A percentile compares a stretch with the other conserved stretches of the same genome.
phyloP scores from a whole-genome alignment of 768 basidiomycete genomes.

The Hypholoma fasciculare region DNA sequence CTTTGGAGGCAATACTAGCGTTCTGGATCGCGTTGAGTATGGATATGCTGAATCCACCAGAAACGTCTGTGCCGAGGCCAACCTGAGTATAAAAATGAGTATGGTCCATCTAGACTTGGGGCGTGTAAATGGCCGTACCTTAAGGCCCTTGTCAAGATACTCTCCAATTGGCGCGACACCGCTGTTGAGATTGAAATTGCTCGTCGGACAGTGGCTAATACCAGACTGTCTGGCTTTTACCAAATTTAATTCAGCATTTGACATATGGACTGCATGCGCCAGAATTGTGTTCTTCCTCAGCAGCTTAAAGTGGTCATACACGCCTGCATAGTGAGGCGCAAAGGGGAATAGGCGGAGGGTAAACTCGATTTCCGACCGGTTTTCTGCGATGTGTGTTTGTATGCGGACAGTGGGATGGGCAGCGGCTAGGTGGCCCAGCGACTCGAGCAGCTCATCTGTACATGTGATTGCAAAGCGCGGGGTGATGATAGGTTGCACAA shows the following conservation, averaged over 20 bases:
- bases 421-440: constrained; percentile 62
- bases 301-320: constrained; percentile 81
- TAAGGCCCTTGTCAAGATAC: constrained; percentile 83
- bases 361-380: constrained; percentile 65
- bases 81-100: constrained; percentile 51
- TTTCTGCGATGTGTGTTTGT: constrained; percentile 95
- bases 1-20: constrained; percentile 80
- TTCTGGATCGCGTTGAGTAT: constrained; percentile 76
- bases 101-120: background rate
- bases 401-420: constrained; percentile 66
- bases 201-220: constrained; percentile 91
- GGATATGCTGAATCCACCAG: constrained; percentile 84
- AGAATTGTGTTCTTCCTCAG: constrained; percentile 81
- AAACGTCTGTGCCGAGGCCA: constrained; percentile 92
- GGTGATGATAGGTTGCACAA: constrained; percentile 89
- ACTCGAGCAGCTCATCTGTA: constrained; percentile 62
- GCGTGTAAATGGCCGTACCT: constrained; percentile 46
- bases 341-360: constrained; percentile 68
- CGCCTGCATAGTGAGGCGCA: constrained; percentile 66
- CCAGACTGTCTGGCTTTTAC: constrained; percentile 69
- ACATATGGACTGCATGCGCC: constrained; percentile 85
- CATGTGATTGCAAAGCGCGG: constrained; percentile 97
- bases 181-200: constrained; percentile 89
- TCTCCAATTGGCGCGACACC: constrained; percentile 80
- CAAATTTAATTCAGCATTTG: constrained; percentile 69